Base-by-base conservation (phyloP, 1,284 basidiomycete species). In the Cryptococcus sp. region DNA sequence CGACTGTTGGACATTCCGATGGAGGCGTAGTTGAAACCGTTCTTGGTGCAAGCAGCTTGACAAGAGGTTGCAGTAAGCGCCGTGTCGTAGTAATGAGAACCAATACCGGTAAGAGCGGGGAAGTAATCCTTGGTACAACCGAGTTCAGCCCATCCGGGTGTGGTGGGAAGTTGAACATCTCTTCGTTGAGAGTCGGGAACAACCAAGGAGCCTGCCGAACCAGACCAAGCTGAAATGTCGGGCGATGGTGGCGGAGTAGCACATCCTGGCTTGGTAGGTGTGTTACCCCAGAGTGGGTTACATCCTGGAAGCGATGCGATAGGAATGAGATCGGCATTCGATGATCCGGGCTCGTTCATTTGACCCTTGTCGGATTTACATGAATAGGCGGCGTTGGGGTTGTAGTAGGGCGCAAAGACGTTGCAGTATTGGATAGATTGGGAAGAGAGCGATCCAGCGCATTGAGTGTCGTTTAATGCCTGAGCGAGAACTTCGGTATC, bases 291-390 rank as follows among this genome's bases (percentile, higher is more conserved):
- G 7, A 58, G 50, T 1, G 58, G 59, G 50, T 70, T 71, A 53
- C 67, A 71, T 5, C 66, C 67, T 2, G 70, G 68, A 1, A 72
- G 62, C 23, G 45, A 3, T 36, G 31, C 33, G 53, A 65, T 58
- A 3, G 61, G 56, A 33, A 63, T 52, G n/a, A 57, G 44, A 48
- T 73, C 66, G 6, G 37, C 37, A 50, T 66, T 61, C 6, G 59
- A 64, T 6, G 7, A 7, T 6, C 36, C 45, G 2, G 63, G 54
- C 52, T 73, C 71, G 36, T 43, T 41, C 23, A 72, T 59, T 3
- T 54, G 41, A 11, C 73, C 71, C 4, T 47, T 51, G 5, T 60
- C 61, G 30, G 67, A 66, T 23, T 50, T 59, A 54, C 73, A 75
- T 7, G 38, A 3, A 11, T 10, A 32, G 34, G 47, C 23, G 10